Conservation (phyloP, 2,329 filamentous ascomycete genomes). For the Pezicula carpinea region DNA sequence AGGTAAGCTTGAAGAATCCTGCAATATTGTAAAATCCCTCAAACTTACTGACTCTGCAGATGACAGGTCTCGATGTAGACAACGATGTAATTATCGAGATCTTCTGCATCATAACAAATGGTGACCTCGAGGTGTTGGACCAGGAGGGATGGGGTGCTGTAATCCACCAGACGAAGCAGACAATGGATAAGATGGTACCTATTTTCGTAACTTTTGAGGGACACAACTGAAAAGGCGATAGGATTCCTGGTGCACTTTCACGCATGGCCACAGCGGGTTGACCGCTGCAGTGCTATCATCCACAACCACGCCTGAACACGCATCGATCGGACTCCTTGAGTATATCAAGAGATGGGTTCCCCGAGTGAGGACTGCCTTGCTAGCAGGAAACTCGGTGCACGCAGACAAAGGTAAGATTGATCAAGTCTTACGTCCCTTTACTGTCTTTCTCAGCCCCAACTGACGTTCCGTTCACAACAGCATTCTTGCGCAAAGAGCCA, state of each 20-base stretch:
- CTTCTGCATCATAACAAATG: constrained; percentile 85
- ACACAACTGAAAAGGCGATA: constrained; percentile 4
- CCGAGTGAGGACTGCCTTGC: constrained; percentile 58
- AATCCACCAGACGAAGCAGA: constrained; percentile 66
- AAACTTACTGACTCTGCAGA: constrained; percentile 48
- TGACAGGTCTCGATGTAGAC: constrained; percentile 81
- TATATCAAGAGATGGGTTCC: constrained; percentile 76
- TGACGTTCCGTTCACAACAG: constrained; percentile 19
- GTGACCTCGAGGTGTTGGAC: constrained; percentile 71
- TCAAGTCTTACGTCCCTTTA: too few species aligned
- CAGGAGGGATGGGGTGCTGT: constrained; percentile 72
- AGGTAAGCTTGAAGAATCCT: constrained; percentile 15
- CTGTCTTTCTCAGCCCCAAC: too few species aligned
- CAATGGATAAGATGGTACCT: constrained; percentile 64
- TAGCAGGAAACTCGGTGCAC: constrained; percentile 93
- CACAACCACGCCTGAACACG: constrained; percentile 60
- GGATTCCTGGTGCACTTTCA: constrained; percentile 82
- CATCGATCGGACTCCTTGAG: constrained; percentile 65
- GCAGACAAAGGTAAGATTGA: constrained; percentile 55
- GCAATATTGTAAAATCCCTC: not conserved
- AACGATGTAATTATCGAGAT: constrained; percentile 86
- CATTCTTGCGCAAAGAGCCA: constrained; percentile 71
- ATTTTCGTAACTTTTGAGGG: not conserved
- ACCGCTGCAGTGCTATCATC: constrained; percentile 72
- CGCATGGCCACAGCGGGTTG: constrained; percentile 77